Evolutionary conservation across 768 basidiomycete genomes (phyloP).

Genomic region (Mycena metata): DNA sequence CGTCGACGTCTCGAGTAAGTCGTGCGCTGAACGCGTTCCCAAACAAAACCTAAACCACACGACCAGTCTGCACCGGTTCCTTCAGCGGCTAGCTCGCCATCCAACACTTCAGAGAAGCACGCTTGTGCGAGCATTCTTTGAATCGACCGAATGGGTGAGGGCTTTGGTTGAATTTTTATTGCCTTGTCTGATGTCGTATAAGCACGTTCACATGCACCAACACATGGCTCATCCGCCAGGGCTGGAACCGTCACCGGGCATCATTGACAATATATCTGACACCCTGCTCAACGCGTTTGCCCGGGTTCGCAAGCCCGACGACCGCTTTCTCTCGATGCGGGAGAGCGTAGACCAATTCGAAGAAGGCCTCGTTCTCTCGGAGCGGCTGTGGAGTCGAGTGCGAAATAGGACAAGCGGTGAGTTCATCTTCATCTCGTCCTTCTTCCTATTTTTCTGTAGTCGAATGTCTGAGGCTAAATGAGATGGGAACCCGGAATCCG

Average conservation of each 20-base stretch:
- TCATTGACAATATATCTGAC: constrained; percentile 97
- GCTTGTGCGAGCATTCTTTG: constrained; percentile 93
- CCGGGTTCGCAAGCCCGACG: constrained; percentile 96
- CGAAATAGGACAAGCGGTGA: constrained; percentile 90
- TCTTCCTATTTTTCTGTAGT: constrained; percentile 46
- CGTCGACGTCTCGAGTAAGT: constrained; percentile 85
- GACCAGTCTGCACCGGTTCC: constrained; percentile 88
- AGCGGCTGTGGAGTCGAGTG: constrained; percentile 84
- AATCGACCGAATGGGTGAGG: constrained; percentile 98
- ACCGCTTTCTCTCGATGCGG: constrained; percentile 92
- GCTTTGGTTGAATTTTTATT: neutral
- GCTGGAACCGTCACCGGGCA: constrained; percentile 80
- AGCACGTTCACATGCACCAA: constrained; percentile 98
- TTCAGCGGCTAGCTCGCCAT: constrained; percentile 92
- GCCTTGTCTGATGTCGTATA: constrained; percentile 23
- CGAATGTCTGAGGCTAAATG: constrained; percentile 85
- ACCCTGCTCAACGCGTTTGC: constrained; percentile 96
- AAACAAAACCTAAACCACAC: constrained; percentile 9
- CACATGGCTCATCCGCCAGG: constrained; percentile 93
- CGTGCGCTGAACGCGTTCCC: constrained; percentile 42
- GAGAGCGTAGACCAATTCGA: constrained; percentile 96
- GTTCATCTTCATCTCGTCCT: constrained; percentile 50
- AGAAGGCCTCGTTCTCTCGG: constrained; percentile 87
- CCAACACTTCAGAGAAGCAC: constrained; percentile 94
- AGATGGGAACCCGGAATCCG: constrained; percentile 84